A percentile compares a stretch with the other conserved stretches of the same genome.
Conservation (phyloP, 345 rosid genomes). For the Gossypium turneri region DNA sequence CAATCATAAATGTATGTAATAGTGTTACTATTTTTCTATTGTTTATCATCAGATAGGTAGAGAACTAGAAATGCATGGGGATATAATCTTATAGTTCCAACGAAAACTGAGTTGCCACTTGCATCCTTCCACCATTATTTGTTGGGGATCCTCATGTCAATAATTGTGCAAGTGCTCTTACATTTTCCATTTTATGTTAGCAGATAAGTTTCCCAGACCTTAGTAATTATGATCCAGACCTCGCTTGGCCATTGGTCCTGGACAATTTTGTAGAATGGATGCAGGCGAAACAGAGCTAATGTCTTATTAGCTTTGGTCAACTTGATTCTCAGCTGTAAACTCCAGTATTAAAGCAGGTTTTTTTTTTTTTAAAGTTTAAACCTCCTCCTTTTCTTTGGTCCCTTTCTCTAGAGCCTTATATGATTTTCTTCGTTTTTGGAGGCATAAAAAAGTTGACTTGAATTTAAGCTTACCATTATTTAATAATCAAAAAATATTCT, state of each 20-base stretch:
- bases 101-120: neutral
- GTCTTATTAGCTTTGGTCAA: slow-evolving; percentile 19
- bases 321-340: slow-evolving; percentile 46
- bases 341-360: slow-evolving; percentile 33
- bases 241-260: slow-evolving; percentile 95
- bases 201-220: slow-evolving; percentile 95
- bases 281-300: slow-evolving; percentile 60
- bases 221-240: slow-evolving; percentile 72
- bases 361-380: slow-evolving; percentile 7
- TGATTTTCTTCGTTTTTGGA: neutral
- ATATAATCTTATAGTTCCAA: neutral
- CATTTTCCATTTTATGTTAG: slow-evolving; percentile 14
- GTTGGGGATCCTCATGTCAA: slow-evolving; percentile 4
- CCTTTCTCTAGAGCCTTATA: neutral
- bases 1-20: neutral
- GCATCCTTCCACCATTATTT: neutral
- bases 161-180: neutral
- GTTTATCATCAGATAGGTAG: neutral
- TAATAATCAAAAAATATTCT: neutral
- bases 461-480: neutral
- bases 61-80: neutral
- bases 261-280: slow-evolving; percentile 99
- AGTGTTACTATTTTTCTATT: neutral
- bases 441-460: neutral
- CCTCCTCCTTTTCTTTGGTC: neutral